phyloP scores from a whole-genome alignment of 2,329 filamentous ascomycete species.

The Parastagonospora avenae region DNA sequence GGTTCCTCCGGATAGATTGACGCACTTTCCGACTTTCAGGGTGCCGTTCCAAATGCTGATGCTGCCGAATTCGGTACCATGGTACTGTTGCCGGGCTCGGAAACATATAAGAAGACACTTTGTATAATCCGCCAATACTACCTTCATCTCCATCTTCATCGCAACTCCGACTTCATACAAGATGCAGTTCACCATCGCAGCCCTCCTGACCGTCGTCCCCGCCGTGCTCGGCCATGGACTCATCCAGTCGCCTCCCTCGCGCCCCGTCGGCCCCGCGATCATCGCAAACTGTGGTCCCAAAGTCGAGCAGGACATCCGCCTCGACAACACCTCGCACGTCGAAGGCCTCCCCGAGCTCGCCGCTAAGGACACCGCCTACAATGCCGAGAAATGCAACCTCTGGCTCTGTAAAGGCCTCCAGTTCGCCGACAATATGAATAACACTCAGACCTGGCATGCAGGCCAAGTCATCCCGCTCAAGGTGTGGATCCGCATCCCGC shows the following conservation, averaged over 20 bases:
- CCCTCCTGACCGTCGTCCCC: constrained; percentile 20
- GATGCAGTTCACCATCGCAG: constrained; percentile 22
- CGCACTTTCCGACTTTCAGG: not conserved
- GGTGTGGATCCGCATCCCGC: constrained; percentile 56
- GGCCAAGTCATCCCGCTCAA: constrained; percentile 50
- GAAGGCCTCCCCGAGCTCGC: constrained; percentile 50
- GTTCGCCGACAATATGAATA: constrained; percentile 62
- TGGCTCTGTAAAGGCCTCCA: constrained; percentile 64
- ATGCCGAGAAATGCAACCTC: constrained; percentile 55
- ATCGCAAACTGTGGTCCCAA: constrained; percentile 58
- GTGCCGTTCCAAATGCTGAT: constrained; percentile 3
- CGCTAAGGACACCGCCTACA: constrained; percentile 52
- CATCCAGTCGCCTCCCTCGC: constrained; percentile 56
- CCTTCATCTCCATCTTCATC: not conserved
- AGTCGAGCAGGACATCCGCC: constrained; percentile 56
- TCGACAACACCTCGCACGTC: constrained; percentile 49
- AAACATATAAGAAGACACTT: not conserved
- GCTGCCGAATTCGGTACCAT: not conserved
- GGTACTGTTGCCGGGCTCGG: too few relatives aligned
- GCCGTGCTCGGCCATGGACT: constrained; percentile 55
- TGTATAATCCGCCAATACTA: not conserved
- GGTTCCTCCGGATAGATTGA: constrained; percentile 7
- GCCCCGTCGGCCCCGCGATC: constrained; percentile 58
- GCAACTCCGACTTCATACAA: not conserved
- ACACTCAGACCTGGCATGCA: constrained; percentile 56